These are phyloP conservation scores for Citrus trifoliata DNA, from an alignment of 345 rosid genomes.

Conservation along the genomic window DNA sequence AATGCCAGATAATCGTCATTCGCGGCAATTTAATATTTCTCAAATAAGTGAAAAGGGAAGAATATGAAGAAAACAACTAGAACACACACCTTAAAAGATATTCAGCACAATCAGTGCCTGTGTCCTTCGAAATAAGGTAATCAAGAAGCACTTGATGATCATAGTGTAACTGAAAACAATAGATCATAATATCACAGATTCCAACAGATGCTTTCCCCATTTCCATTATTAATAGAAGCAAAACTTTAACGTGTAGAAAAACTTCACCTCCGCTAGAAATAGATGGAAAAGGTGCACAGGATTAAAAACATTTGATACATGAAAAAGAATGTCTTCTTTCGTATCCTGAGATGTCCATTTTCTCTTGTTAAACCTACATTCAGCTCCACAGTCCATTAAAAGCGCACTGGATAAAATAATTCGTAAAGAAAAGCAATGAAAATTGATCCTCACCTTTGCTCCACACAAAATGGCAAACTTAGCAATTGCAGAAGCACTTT, in stretches of 20 bases:
- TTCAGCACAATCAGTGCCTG: constrained; percentile 68
- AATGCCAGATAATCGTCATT: not conserved
- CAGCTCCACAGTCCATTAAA: constrained; percentile 10
- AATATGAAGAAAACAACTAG: constrained; percentile 11
- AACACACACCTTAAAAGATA: constrained; percentile 68
- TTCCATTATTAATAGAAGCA: not conserved
- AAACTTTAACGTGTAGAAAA: not conserved
- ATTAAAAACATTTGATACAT: constrained; percentile 48
- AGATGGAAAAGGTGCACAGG: constrained; percentile 68
- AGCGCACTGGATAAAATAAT: not conserved
- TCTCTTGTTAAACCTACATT: constrained; percentile 41
- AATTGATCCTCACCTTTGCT: constrained; percentile 46
- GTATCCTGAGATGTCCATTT: constrained; percentile 27
- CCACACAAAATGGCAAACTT: constrained; percentile 32
- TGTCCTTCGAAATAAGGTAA: constrained; percentile 83
- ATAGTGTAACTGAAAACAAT: constrained; percentile 59
- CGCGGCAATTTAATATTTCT: not conserved
- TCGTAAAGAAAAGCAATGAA: constrained; percentile 12
- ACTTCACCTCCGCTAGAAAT: constrained; percentile 72
- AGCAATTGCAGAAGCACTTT: constrained; percentile 71
- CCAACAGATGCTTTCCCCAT: not conserved
- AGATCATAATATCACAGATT: constrained; percentile 5
- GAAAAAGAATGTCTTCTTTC: constrained; percentile 33
- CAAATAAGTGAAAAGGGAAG: not conserved
- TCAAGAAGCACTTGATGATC: constrained; percentile 94